Base-by-base conservation (phyloP, 768 basidiomycete genomes). In the Megacollybia marginata region DNA sequence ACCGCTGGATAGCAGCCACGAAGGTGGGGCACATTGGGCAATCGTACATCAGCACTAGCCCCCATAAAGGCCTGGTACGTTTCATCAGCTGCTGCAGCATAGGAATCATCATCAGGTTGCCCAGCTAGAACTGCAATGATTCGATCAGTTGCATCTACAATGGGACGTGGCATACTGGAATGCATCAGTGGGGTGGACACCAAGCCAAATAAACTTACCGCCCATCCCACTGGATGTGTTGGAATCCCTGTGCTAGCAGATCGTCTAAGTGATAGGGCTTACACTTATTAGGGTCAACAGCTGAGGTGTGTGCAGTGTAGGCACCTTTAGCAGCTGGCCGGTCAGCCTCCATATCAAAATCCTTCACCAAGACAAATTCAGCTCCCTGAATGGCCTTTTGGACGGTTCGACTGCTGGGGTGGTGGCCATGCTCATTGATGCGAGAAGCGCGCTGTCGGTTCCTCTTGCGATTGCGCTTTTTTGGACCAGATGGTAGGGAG, bases 1-100 rank as follows among this genome's bases (percentile, higher is more conserved):
- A 59, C 15, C 10, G 54, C 48, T 6, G 52, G 23, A 20, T 55
- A 62, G 2, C 33, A 11, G 2, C 62, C 62, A n/a, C 54, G 52
- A n/a, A 54, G 44, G 31, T 53, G 52, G 28, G 15, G 13, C 0
- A 20, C 28, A 31, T 52, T 49, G 2, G 43, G 47, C 16, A 46
- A 31, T 1, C 18, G 9, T 19, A 33, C 48, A 11, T 18, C n/a
- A n/a, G n/a, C 1, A 9, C 28, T 42, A 2, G 9, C 42, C 2
- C 36, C 15, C 15, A 28, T 43, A 9, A 15, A 23, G 40, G 45
- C 43, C 19, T 38, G 40, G 11, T 35, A 51, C 18, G 52, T 50
- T 10, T 44, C 43, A 2, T 18, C 38, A 10, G 47, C 46, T 28
- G 35, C 40, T 5, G 28, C 15, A 31, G 42, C 46, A 40, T 53